These are phyloP conservation scores for Aspergillus homomorphus DNA, from an alignment of 495 filamentous ascomycete species.

Conservation along the genomic window DNA sequence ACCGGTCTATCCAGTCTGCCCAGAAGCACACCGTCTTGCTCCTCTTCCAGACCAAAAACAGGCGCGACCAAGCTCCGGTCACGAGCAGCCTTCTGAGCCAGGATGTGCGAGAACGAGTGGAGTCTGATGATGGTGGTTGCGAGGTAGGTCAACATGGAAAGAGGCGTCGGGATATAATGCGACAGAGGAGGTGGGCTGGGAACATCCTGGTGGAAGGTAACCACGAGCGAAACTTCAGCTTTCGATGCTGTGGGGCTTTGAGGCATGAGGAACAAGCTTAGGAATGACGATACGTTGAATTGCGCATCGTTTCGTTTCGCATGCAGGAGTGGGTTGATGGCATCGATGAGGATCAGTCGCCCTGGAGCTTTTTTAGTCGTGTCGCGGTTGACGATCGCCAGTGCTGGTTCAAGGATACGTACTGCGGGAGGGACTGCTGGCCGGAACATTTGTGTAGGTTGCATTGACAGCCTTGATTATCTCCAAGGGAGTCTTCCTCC, in stretches of 20 bases:
- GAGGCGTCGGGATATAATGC: conserved; percentile 64
- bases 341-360: conserved; percentile 45
- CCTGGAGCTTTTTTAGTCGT: conserved; percentile 26
- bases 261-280: conserved; percentile 36
- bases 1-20: conserved; percentile 47
- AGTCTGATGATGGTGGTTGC: conserved; percentile 64
- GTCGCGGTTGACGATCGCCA: not conserved
- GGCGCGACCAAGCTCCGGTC: conserved; percentile 69
- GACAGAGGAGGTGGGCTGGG: conserved; percentile 50
- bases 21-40: conserved; percentile 68
- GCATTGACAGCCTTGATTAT: conserved; percentile 52
- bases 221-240: conserved; percentile 41
- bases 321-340: conserved; percentile 40
- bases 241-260: conserved; percentile 21
- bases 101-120: conserved; percentile 64
- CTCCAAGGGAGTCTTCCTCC: conserved; percentile 57
- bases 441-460: conserved; percentile 26
- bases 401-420: conserved; percentile 14
- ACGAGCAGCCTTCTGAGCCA: conserved; percentile 63
- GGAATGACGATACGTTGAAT: conserved; percentile 38
- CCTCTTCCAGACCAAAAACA: conserved; percentile 71
- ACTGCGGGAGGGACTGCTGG: conserved; percentile 32
- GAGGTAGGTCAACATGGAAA: conserved; percentile 59
- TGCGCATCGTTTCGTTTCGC: conserved; percentile 25
- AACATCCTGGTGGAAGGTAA: conserved; percentile 46